Percentiles rank a stretch among this genome's conserved stretches.
These are phyloP conservation scores for Diaporthe capsici DNA, from an alignment of 2,329 filamentous ascomycete genomes.

Conservation along the genomic window DNA sequence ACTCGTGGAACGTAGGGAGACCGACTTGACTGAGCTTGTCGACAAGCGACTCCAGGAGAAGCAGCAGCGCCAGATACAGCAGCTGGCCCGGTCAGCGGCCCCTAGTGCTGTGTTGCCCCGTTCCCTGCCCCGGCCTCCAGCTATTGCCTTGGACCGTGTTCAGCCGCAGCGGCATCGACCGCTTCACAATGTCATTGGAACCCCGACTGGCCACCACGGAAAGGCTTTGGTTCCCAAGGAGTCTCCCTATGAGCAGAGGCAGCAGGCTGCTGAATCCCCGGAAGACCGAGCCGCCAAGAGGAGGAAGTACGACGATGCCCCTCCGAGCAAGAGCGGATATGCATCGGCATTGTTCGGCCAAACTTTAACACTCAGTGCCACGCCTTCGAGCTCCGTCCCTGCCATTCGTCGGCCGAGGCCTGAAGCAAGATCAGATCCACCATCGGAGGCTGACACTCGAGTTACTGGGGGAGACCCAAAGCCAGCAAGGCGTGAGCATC, in stretches of 20 bases:
- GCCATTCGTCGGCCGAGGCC: constrained; percentile 43
- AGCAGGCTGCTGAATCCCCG: constrained; percentile 47
- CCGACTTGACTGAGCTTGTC: constrained; percentile 82
- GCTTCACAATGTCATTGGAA: constrained; percentile 74
- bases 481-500: constrained; percentile 12
- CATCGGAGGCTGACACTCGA: not conserved
- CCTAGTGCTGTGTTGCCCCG: constrained; percentile 44
- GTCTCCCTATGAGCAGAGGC: constrained; percentile 76
- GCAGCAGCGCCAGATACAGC: constrained; percentile 62
- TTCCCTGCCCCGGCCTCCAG: constrained; percentile 43
- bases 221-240: constrained; percentile 69
- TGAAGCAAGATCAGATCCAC: constrained; percentile 37
- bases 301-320: constrained; percentile 54
- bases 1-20: constrained; percentile 77
- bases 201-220: constrained; percentile 73
- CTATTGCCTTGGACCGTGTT: constrained; percentile 52
- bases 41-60: constrained; percentile 76
- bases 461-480: not conserved
- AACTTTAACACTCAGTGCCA: constrained; percentile 58
- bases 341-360: constrained; percentile 66
- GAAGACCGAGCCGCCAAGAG: constrained; percentile 57
- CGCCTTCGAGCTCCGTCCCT: constrained; percentile 52
- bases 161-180: constrained; percentile 59
- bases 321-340: constrained; percentile 63
- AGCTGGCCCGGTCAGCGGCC: constrained; percentile 54